Base-by-base conservation (phyloP, 176 grass and related monocot genomes). In the Puya raimondii region DNA sequence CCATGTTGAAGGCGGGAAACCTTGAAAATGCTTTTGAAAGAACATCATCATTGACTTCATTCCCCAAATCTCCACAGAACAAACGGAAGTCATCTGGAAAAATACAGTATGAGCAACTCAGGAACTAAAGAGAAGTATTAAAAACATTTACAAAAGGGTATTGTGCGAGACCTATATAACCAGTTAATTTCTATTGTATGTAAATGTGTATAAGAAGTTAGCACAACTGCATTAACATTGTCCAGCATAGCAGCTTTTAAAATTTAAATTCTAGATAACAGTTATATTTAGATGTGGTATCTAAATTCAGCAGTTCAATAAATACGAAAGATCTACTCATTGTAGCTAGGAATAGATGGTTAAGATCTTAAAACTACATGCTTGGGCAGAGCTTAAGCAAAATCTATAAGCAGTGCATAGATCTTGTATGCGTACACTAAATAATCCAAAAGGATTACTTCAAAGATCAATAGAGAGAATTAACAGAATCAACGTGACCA, bases 1-100 rank as follows among this genome's bases (percentile, higher is more conserved):
- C 93, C 93, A 97, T 97, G 82, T 97, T 97, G 86, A 97, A 97
- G 65, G 84, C 83, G 47, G 93, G 93, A 42, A 97, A 97, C 42
- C 89, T 74, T 16, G 86, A 73, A 48, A 97, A 92, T 72, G 93
- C 81, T 85, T 97, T 97, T 17, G 93, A 85, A 74, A 97, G 93
- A 51, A 97, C 88, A 67, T 97, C 93, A 61, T 97, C 93, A 73
- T 97, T 97, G 64, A 97, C 93, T 87, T 97, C 93, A 53, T 97
- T 97, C 6, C 93, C 93, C 10, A 97, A 74, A 85, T 97, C 93
- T 75, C 93, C 93, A 75, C 93, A 97, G 57, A 97, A 97, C 50
- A 97, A 80, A 64, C 89, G 78, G 25, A 87, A 90, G 67, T 97
- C 93, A 72, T 84, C 92, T 96, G 83, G 22, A 88, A 58, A 73